A percentile compares a stretch with the other conserved stretches of the same genome.
Conservation (phyloP, 1,139 yeast genomes). For the Magnusiomyces fungicola region DNA sequence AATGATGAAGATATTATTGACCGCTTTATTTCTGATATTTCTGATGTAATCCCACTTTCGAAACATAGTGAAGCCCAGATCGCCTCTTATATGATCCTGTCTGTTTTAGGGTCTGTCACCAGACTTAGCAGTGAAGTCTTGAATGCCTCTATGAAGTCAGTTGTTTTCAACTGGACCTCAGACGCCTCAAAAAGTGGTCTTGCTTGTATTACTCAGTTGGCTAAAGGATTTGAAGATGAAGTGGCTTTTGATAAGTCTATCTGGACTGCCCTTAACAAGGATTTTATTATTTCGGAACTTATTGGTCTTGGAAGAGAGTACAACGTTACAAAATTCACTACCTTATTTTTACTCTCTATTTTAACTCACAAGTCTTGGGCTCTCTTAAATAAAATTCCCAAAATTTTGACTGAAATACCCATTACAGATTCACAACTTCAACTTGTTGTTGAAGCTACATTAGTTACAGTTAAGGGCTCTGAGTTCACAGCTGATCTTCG, state of each 20-base stretch:
- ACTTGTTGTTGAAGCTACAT: background rate
- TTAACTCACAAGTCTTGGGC: background rate
- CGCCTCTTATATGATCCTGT: slow-evolving; percentile 73
- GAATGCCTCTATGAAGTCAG: slow-evolving; percentile 62
- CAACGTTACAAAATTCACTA: slow-evolving; percentile 28
- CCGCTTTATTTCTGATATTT: slow-evolving; percentile 42
- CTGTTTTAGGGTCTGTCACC: slow-evolving; percentile 69
- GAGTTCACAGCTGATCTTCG: slow-evolving; percentile 3
- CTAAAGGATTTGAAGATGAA: slow-evolving; percentile 19
- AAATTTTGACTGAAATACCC: background rate
- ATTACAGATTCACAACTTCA: background rate
- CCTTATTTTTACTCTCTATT: slow-evolving; percentile 25
- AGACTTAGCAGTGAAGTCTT: slow-evolving; percentile 59
- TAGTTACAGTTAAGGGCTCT: slow-evolving; percentile 1
- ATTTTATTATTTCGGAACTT: slow-evolving; percentile 15
- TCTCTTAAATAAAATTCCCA: background rate
- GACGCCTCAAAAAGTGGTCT: slow-evolving; percentile 32
- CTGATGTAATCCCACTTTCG: slow-evolving; percentile 27
- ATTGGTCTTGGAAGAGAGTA: slow-evolving; percentile 24
- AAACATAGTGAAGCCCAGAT: slow-evolving; percentile 59
- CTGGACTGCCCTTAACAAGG: slow-evolving; percentile 22
- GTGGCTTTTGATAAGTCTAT: slow-evolving; percentile 20
- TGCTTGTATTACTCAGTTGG: slow-evolving; percentile 35
- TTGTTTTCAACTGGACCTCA: slow-evolving; percentile 42
- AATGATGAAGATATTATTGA: slow-evolving; percentile 34